phyloP scores from a whole-genome alignment of 192 early-diverging fungal genomes.

The Allomyces arbusculus region DNA sequence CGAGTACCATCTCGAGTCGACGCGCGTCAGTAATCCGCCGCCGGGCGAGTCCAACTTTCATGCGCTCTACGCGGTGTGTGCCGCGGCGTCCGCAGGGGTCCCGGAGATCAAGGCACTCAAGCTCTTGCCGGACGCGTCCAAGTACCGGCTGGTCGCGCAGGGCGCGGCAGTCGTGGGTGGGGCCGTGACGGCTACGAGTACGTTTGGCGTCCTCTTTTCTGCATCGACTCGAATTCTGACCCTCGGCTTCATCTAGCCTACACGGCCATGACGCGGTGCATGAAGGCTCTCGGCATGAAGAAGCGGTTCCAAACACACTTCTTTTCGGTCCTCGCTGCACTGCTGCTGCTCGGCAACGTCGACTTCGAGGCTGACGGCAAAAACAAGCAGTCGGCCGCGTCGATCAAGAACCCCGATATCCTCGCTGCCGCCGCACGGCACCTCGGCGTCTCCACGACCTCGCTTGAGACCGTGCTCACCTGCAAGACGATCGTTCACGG shows the following conservation, averaged over 20 bases:
- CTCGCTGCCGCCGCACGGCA: constrained; percentile 58
- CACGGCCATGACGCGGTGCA: constrained; percentile 44
- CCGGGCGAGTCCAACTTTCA: constrained; percentile 74
- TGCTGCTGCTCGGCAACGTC: constrained; percentile 74
- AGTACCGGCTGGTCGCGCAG: constrained; percentile 47
- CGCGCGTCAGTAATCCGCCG: constrained; percentile 37
- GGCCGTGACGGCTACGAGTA: background rate
- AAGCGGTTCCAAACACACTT: constrained; percentile 63
- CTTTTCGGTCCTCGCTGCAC: constrained; percentile 60
- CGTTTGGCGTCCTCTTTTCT: background rate
- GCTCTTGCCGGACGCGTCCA: constrained; percentile 44
- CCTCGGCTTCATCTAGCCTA: background rate
- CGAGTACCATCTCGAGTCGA: constrained; percentile 75
- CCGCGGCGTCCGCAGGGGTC: constrained; percentile 53
- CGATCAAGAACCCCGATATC: constrained; percentile 51
- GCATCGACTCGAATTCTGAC: too few species aligned
- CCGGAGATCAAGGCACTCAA: constrained; percentile 49
- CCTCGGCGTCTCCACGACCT: constrained; percentile 49
- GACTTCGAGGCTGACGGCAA: constrained; percentile 47
- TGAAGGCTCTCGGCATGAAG: constrained; percentile 70
- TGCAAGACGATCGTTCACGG: constrained; percentile 68
- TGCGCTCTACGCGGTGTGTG: constrained; percentile 72
- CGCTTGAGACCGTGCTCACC: constrained; percentile 56
- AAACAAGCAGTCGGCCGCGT: constrained; percentile 49
- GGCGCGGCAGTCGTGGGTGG: too few species aligned